phyloP scores from a whole-genome alignment of 805 yeast genomes.

The Naumovozyma castellii region DNA sequence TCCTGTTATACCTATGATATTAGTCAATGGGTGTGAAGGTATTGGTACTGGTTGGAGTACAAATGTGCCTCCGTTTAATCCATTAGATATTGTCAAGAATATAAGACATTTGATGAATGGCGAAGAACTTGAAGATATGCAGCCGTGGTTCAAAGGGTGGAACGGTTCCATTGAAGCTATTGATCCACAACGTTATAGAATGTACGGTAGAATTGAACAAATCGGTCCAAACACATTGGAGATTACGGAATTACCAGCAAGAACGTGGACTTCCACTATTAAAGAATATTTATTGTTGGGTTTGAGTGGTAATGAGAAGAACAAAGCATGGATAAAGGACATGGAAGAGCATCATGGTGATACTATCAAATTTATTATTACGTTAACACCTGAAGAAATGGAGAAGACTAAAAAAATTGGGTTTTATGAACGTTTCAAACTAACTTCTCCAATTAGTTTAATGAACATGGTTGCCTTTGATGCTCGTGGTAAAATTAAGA shows the following conservation, averaged over 20 bases:
- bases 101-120: slow-evolving; percentile 63
- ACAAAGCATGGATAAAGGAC: slow-evolving; percentile 81
- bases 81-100: slow-evolving; percentile 69
- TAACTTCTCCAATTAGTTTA: slow-evolving; percentile 56
- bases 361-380: slow-evolving; percentile 70
- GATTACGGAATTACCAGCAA: slow-evolving; percentile 86
- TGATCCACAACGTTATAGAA: slow-evolving; percentile 58
- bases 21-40: slow-evolving; percentile 95
- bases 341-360: slow-evolving; percentile 89
- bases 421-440: slow-evolving; percentile 72
- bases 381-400: slow-evolving; percentile 74
- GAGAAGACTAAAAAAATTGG: slow-evolving; percentile 65
- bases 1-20: slow-evolving; percentile 89
- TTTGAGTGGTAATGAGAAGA: slow-evolving; percentile 64
- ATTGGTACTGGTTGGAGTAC: slow-evolving; percentile 99
- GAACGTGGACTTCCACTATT: slow-evolving; percentile 85
- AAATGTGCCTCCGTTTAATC: slow-evolving; percentile 82
- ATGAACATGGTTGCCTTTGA: slow-evolving; percentile 95
- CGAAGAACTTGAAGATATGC: slow-evolving; percentile 61
- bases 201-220: slow-evolving; percentile 75
- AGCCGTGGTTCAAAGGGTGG: slow-evolving; percentile 97
- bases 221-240: slow-evolving; percentile 71
- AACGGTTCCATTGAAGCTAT: slow-evolving; percentile 64
- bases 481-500: slow-evolving; percentile 75
- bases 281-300: slow-evolving; percentile 76